Percentiles rank a stretch among this genome's conserved stretches.
Conservation (phyloP, 225 moss, liverwort and hornwort species). For the Anthoceros angustus region DNA sequence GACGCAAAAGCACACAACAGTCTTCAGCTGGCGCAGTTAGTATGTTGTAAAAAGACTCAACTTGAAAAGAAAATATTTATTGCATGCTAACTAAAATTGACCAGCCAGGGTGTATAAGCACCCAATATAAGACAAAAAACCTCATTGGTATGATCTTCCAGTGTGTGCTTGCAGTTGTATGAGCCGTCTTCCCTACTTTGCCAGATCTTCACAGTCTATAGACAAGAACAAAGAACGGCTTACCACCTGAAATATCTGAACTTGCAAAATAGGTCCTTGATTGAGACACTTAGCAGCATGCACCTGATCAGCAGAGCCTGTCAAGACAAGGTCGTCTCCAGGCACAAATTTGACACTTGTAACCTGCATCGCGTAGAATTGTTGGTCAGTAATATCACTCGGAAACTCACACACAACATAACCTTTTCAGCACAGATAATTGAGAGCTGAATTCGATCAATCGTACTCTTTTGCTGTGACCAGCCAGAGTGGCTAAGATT, state of each 20-base stretch:
- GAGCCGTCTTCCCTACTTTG: conserved; percentile 78
- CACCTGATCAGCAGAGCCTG: conserved; percentile 93
- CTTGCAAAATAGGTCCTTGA: not conserved
- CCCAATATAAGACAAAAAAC: conserved; percentile 15
- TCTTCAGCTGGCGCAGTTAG: not conserved
- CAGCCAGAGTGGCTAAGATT: conserved; percentile 63
- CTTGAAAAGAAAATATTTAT: too few relatives aligned
- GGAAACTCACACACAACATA: not conserved
- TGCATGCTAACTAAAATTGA: too few relatives aligned
- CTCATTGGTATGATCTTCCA: conserved; percentile 81
- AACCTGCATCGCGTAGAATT: conserved; percentile 35
- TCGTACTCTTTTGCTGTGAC: conserved; percentile 88
- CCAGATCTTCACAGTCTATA: conserved; percentile 91
- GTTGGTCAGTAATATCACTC: not conserved
- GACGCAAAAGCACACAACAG: not conserved
- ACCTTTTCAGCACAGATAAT: not conserved
- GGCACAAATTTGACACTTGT: conserved; percentile 94
- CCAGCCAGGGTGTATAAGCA: too few relatives aligned
- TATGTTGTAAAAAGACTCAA: not conserved
- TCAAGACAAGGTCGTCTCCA: conserved; percentile 69
- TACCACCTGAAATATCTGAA: not conserved
- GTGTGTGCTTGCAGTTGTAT: conserved; percentile 59
- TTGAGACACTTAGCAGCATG: not conserved
- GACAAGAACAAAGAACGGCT: not conserved
- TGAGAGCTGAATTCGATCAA: not conserved